phyloP scores from a whole-genome alignment of 2,329 filamentous ascomycete species.

The Penicillium crustosum region DNA sequence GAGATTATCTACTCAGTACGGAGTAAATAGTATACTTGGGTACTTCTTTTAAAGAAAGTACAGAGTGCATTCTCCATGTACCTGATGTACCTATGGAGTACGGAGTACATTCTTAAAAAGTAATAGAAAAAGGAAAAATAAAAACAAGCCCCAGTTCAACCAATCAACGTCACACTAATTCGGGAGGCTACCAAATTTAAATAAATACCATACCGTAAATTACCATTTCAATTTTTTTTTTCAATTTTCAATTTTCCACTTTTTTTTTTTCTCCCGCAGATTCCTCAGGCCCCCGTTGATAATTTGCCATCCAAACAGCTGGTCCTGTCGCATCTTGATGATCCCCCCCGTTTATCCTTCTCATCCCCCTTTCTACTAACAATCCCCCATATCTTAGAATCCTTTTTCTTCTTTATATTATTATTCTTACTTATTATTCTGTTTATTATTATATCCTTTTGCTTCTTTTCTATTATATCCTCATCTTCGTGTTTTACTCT shows the following conservation, averaged over 20 bases:
- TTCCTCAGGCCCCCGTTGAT: constrained; percentile 21
- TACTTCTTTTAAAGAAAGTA: neutral
- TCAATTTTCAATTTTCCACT: neutral
- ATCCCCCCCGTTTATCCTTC: constrained; percentile 18
- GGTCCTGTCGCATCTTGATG: constrained; percentile 24
- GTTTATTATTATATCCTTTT: constrained; percentile 16
- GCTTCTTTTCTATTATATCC: constrained; percentile 7
- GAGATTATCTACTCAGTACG: neutral
- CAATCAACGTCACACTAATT: constrained; percentile 29
- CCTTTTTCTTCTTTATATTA: constrained; percentile 18
- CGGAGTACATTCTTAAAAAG: neutral
- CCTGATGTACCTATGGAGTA: too few relatives aligned
- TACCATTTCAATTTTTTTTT: neutral
- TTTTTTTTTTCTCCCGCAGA: neutral
- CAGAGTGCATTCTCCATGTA: neutral
- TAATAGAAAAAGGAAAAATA: constrained; percentile 5
- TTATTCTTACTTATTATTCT: constrained; percentile 19
- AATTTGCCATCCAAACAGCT: constrained; percentile 21
- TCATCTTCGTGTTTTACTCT: constrained; percentile 5
- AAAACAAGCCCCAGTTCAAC: constrained; percentile 9
- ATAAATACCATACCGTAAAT: constrained; percentile 13
- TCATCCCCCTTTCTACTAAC: constrained; percentile 17
- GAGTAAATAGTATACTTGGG: neutral
- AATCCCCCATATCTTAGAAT: constrained; percentile 6
- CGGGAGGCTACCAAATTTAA: constrained; percentile 11